phyloP scores from a whole-genome alignment of 2,329 filamentous ascomycete species.

The Aspergillus pseudoviridinutans region DNA sequence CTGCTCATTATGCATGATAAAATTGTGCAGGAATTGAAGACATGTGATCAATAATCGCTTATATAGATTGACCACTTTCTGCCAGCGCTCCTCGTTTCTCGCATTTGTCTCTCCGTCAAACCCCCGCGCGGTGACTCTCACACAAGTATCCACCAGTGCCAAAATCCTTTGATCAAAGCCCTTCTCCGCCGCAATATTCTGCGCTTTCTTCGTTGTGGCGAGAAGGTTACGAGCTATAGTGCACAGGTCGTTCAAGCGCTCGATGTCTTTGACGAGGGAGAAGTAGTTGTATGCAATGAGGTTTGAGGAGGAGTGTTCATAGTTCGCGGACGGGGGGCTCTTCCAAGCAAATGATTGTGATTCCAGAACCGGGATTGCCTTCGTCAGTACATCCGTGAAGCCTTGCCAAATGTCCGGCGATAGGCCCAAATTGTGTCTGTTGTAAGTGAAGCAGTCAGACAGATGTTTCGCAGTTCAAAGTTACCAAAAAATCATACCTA shows the following conservation, averaged over 20 bases:
- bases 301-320: conserved; percentile 56
- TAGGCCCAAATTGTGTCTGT: conserved; percentile 54
- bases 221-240: conserved; percentile 60
- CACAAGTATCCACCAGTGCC: conserved; percentile 59
- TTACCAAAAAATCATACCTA: conserved; percentile 33
- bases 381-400: conserved; percentile 53
- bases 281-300: conserved; percentile 59
- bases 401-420: conserved; percentile 58
- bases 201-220: conserved; percentile 57
- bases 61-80: conserved; percentile 61
- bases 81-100: conserved; percentile 61
- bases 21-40: conserved; percentile 64
- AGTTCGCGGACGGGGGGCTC: conserved; percentile 53
- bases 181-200: conserved; percentile 59
- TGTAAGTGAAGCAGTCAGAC: conserved; percentile 5
- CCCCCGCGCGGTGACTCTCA: conserved; percentile 60
- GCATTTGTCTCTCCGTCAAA: conserved; percentile 62
- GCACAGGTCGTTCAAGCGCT: conserved; percentile 59
- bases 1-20: conserved; percentile 62
- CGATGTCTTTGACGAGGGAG: conserved; percentile 58
- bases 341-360: conserved; percentile 59
- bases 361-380: conserved; percentile 59
- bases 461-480: background rate
- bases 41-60: conserved; percentile 63
- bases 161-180: conserved; percentile 60